Base-by-base conservation (phyloP, 2,329 filamentous ascomycete species). In the Claviceps purpurea region DNA sequence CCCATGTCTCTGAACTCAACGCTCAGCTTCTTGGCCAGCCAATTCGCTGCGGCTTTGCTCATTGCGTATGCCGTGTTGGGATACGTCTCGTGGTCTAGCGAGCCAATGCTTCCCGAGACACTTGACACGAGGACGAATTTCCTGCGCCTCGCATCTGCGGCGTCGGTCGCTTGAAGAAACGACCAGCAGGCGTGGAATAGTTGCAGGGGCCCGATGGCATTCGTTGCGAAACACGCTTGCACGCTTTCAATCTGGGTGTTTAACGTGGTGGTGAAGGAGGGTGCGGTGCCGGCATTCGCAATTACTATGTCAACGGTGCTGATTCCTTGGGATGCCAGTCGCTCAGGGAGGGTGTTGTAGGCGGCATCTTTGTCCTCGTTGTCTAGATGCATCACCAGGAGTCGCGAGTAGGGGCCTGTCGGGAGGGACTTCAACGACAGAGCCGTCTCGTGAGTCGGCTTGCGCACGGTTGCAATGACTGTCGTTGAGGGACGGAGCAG, bases 281-380 rank as follows among this genome's bases (percentile, higher is more conserved):
- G n/a, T 2, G 40, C n/a, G 8, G 40, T 34, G n/a, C 51, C 57
- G 5, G 76, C 75, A 58, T 79, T 80, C 50, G 76, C 72, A 51
- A 81, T 70, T 4, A 79, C 69, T 10, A 76, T 59, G 57, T 80
- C 75, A 4, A 80, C 60, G 37, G 65, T 58, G 6, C 59, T 55
- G 52, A 79, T 69, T 6, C 60, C 48, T 6, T 26, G 7, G 5
- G 56, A 47, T 13, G 16, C 37, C 3, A 55, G 37, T 16, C 46
- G 50, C 5, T 30, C 13, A 2, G 50, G 30, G 1, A 61, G 55
- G 0, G 73, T 60, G 2, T 60, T 55, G 16, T 60, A 45, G 2
- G 68, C 58, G 8, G 68, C 68, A 14, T 56, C 57, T 14, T 55
- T 58, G 1, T 69, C 58, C 51, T 70, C 68, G 1, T 59, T 55